phyloP scores from a whole-genome alignment of 1,139 yeast species.

The Scheffersomyces illinoinensis region DNA sequence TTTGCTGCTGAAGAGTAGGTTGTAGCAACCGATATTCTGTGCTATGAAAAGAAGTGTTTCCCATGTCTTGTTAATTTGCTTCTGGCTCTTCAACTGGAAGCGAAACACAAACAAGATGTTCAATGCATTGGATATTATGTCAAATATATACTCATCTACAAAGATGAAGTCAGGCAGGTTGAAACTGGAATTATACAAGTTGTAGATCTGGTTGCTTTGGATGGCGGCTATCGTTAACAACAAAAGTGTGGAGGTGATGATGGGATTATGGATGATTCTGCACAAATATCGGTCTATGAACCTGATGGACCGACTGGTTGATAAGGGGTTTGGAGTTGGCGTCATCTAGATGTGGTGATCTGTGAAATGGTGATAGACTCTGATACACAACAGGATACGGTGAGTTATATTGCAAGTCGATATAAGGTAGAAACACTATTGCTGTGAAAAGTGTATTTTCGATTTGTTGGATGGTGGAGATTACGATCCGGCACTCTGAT shows the following conservation, averaged over 20 bases:
- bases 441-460: too few species aligned
- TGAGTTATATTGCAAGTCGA: not conserved
- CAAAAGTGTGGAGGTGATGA: conserved; percentile 5
- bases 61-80: not conserved
- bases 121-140: conserved; percentile 20
- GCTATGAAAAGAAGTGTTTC: conserved; percentile 16
- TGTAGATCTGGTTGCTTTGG: conserved; percentile 3
- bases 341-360: not conserved
- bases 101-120: conserved; percentile 23
- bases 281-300: conserved; percentile 9
- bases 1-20: conserved; percentile 9
- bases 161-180: conserved; percentile 4
- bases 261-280: conserved; percentile 11
- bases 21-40: conserved; percentile 17
- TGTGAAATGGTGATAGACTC: not conserved
- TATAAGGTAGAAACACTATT: too few species aligned
- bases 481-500: too few species aligned
- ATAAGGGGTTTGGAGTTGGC: not conserved
- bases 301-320: conserved; percentile 3
- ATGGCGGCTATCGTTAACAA: conserved; percentile 1
- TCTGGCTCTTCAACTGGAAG: conserved; percentile 10
- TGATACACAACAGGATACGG: not conserved
- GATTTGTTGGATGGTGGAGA: too few species aligned
- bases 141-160: conserved; percentile 13
- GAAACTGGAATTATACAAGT: not conserved